Evolutionary conservation across 1,139 yeast species (phyloP).

Genomic region (Taphrina deformans): DNA sequence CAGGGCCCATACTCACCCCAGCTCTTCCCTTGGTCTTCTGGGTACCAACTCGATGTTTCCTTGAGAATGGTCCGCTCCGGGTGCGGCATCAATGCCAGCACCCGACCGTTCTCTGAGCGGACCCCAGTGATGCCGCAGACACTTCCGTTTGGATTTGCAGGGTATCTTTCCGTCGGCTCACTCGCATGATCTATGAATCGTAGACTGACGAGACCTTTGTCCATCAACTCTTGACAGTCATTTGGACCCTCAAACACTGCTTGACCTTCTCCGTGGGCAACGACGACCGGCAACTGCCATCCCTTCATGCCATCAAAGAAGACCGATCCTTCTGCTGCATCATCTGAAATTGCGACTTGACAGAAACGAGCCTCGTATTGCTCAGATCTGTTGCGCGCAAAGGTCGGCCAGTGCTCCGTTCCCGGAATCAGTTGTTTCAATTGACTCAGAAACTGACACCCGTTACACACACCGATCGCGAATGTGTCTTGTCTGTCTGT

Average conservation of each 20-base stretch:
- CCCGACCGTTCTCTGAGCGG: conserved; percentile 86
- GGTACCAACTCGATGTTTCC: conserved; percentile 91
- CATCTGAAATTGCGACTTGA: conserved; percentile 75
- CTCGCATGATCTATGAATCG: conserved; percentile 92
- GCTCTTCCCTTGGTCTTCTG: conserved; percentile 60
- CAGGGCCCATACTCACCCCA: conserved; percentile 89
- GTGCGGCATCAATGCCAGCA: conserved; percentile 98
- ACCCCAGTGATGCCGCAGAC: conserved; percentile 93
- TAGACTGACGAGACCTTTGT: conserved; percentile 60
- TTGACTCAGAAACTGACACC: conserved; percentile 94
- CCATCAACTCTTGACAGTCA: conserved; percentile 48
- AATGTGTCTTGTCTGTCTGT: conserved; percentile 85
- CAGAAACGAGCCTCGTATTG: conserved; percentile 96
- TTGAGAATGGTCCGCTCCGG: conserved; percentile 92
- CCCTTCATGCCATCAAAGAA: conserved; percentile 91
- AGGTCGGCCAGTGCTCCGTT: conserved; percentile 93
- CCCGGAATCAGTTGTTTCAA: conserved; percentile 90
- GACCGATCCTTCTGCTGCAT: conserved; percentile 58
- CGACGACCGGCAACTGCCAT: conserved; percentile 89
- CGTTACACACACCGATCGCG: conserved; percentile 99
- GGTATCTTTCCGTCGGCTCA: conserved; percentile 73
- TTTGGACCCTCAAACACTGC: conserved; percentile 61
- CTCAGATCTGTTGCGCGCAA: conserved; percentile 87
- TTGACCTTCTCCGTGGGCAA: conserved; percentile 98
- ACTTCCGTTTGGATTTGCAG: conserved; percentile 96